Conservation (phyloP, 202 grass and related monocot genomes). For the Brachypodium distachyon region DNA sequence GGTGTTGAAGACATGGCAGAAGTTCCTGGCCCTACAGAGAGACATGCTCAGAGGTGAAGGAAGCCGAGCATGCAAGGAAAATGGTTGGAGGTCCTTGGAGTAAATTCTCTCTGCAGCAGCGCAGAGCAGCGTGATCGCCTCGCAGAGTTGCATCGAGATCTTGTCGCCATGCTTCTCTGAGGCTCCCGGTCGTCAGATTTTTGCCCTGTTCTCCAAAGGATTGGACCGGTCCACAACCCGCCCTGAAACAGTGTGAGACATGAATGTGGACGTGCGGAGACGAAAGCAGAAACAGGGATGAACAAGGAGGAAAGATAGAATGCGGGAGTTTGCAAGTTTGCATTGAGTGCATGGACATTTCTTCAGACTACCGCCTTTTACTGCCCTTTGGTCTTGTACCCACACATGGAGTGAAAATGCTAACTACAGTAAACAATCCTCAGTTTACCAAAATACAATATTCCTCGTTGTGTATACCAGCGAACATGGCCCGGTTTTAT, state of each 20-base stretch:
- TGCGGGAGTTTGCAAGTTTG: background rate
- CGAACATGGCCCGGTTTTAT: too few relatives aligned
- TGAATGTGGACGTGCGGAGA: background rate
- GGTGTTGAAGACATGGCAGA: constrained; percentile 19
- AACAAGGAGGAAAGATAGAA: background rate
- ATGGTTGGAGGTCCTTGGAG: background rate
- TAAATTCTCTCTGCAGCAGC: background rate
- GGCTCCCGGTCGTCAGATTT: background rate
- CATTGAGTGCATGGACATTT: background rate
- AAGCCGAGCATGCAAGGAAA: background rate
- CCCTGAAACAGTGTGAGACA: background rate
- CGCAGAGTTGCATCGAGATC: background rate
- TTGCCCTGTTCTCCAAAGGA: background rate
- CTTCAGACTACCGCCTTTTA: too few relatives aligned
- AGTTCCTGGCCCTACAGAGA: background rate
- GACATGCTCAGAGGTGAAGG: background rate
- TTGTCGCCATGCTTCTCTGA: background rate
- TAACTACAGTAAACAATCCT: too few relatives aligned
- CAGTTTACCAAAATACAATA: too few relatives aligned
- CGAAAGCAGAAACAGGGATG: background rate
- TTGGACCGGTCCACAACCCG: background rate
- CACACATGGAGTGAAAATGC: too few relatives aligned
- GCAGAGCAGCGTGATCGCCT: background rate
- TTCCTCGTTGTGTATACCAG: too few relatives aligned
- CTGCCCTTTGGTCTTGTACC: too few relatives aligned